Base-by-base conservation (phyloP, 2,329 filamentous ascomycete genomes). In the Botrytis byssoidea region DNA sequence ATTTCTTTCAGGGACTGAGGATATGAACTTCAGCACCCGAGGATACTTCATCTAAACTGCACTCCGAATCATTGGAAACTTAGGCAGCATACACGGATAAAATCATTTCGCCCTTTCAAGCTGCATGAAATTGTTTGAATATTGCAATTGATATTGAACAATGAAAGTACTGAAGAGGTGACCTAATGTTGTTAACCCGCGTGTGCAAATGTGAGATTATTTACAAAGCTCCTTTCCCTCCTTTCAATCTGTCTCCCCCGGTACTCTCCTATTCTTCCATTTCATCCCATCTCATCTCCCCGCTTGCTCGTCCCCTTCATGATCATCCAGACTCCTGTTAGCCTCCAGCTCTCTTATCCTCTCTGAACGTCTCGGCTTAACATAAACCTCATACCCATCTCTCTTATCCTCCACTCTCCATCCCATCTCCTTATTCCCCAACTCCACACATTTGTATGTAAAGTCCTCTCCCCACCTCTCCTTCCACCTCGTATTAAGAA, bases 401-500 rank as follows among this genome's bases (percentile, higher is more conserved):
- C n/a, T 69, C 66, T 18, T 42, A 20, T 69, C 66, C 18, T 42
- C 37, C n/a, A 57, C 9, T n/a, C 55, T 69, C 16, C 22, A 57
- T 18, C 48, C 35, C 66, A 69, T 69, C 51, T 57, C 66, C 37
- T 25, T 42, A 32, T 69, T 48, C 22, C 66, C 40, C 55, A 69
- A 32, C 35, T 69, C 66, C 4, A 57, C 12, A n/a, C 37, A 57
- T 20, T 25, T 4, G 4, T 57, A 69, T 1, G 48, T n/a, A 32
- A 42, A 32, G 3, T 42, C 18, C 20, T 29, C 48, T 42, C 37
- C 48, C 66, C 66, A 69, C 22, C n/a, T 69, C 9, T 69, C 66
- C 29, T 22, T 32, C 66, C 66, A 69, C 14, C 66, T 69, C 40
- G n/a, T 57, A 42, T 69, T 57, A 4, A 69, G 55, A 20, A 69